phyloP scores from a whole-genome alignment of 345 rosid genomes.

The Stellera chamaejasme region DNA sequence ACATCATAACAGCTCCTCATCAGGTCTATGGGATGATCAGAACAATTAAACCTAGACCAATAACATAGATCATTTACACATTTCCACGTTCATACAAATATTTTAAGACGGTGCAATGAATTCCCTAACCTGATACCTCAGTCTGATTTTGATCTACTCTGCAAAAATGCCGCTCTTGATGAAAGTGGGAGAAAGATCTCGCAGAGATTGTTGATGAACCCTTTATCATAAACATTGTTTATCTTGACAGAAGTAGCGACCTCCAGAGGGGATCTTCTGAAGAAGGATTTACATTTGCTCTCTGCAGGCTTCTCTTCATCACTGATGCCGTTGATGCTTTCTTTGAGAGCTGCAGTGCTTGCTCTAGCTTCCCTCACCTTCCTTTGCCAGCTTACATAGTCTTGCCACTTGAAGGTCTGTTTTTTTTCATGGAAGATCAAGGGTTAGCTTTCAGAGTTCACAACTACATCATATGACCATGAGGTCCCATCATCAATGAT shows the following conservation, averaged over 20 bases:
- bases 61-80: too few relatives aligned
- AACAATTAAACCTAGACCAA: too few relatives aligned
- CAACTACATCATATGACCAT: background rate
- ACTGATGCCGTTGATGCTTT: slow-evolving; percentile 32
- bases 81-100: too few relatives aligned
- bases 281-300: slow-evolving; percentile 56
- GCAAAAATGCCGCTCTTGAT: slow-evolving; percentile 35
- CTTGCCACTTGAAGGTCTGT: slow-evolving; percentile 94
- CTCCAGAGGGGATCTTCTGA: slow-evolving; percentile 45
- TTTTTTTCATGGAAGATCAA: slow-evolving; percentile 6
- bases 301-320: slow-evolving; percentile 31
- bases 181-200: slow-evolving; percentile 66
- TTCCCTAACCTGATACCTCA: slow-evolving; percentile 4
- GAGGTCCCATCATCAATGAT: too few relatives aligned
- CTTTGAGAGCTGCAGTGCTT: slow-evolving; percentile 54
- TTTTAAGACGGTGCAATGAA: too few relatives aligned
- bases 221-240: slow-evolving; percentile 57
- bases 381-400: slow-evolving; percentile 66
- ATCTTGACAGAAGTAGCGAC: slow-evolving; percentile 29
- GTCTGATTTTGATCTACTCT: slow-evolving; percentile 29
- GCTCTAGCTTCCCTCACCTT: slow-evolving; percentile 70
- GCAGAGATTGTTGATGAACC: slow-evolving; percentile 38
- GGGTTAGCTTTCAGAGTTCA: slow-evolving; percentile 1
- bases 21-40: too few relatives aligned
- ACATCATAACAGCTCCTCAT: too few relatives aligned